phyloP scores from a whole-genome alignment of 805 yeast genomes.

The Schwanniomyces sp. region DNA sequence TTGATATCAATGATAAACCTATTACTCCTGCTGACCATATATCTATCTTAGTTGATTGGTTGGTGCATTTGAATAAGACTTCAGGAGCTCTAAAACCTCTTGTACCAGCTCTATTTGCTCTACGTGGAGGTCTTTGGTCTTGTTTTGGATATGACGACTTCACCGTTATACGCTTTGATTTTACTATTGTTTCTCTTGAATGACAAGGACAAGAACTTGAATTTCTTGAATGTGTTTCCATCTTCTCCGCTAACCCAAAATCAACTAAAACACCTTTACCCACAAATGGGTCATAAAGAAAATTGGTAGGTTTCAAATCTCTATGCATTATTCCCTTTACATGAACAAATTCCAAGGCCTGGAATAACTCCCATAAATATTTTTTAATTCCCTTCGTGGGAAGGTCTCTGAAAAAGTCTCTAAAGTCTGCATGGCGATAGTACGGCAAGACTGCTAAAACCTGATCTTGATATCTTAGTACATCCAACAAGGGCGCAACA shows the following conservation, averaged over 20 bases:
- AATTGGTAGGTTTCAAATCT: slow-evolving; percentile 58
- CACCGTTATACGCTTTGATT: slow-evolving; percentile 23
- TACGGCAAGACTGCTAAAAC: slow-evolving; percentile 91
- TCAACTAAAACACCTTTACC: slow-evolving; percentile 83
- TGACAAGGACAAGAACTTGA: slow-evolving; percentile 58
- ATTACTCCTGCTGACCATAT: slow-evolving; percentile 94
- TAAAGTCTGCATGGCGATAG: slow-evolving; percentile 86
- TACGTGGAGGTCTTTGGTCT: slow-evolving; percentile 81
- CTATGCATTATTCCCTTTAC: slow-evolving; percentile 41
- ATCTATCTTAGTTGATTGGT: slow-evolving; percentile 80
- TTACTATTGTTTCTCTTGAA: slow-evolving; percentile 16
- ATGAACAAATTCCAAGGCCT: slow-evolving; percentile 67
- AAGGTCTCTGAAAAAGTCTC: slow-evolving; percentile 79
- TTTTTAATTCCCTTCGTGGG: slow-evolving; percentile 76
- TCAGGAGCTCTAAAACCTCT: slow-evolving; percentile 95
- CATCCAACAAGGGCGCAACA: slow-evolving; percentile 89
- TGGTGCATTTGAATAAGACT: slow-evolving; percentile 80
- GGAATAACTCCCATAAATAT: slow-evolving; percentile 77
- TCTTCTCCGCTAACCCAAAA: slow-evolving; percentile 84
- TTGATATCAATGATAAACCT: slow-evolving; percentile 68
- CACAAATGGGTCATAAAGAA: slow-evolving; percentile 63
- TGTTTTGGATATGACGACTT: slow-evolving; percentile 74
- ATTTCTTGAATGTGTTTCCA: slow-evolving; percentile 8
- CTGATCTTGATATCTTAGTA: slow-evolving; percentile 84
- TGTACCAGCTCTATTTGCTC: slow-evolving; percentile 97